These are phyloP conservation scores for Fraxinus xanthoxyloides DNA, from an alignment of 305 asterid genomes.

Conservation along the genomic window DNA sequence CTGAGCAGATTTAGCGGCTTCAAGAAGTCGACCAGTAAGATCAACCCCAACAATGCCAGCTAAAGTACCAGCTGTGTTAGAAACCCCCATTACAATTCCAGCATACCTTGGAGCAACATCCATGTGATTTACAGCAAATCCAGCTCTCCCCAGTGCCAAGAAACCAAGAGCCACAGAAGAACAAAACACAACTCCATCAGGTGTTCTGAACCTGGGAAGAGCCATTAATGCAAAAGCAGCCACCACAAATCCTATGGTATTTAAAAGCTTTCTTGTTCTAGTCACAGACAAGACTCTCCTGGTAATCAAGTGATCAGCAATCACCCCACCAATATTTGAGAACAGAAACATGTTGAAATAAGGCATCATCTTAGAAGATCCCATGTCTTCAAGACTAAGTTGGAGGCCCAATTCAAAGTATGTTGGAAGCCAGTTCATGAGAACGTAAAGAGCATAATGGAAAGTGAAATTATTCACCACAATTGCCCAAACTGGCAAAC, in stretches of 20 bases:
- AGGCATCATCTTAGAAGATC: constrained; percentile 96
- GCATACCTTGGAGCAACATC: constrained; percentile 97
- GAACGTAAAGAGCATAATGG: constrained; percentile 91
- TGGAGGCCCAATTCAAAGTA: constrained; percentile 85
- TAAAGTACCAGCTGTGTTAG: constrained; percentile 93
- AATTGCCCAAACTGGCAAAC: constrained; percentile 89
- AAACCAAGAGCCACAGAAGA: constrained; percentile 91
- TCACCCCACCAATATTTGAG: constrained; percentile 89
- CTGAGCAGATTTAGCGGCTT: constrained; percentile 70
- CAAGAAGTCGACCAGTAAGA: constrained; percentile 90
- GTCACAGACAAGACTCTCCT: constrained; percentile 65
- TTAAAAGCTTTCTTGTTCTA: constrained; percentile 71
- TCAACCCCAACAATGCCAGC: constrained; percentile 95
- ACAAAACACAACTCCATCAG: constrained; percentile 70
- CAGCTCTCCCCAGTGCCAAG: constrained; percentile 97
- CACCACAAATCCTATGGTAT: constrained; percentile 72
- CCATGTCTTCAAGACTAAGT: constrained; percentile 93
- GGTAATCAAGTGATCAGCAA: constrained; percentile 79
- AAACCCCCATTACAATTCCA: constrained; percentile 95
- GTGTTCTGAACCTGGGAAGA: constrained; percentile 74
- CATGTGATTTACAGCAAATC: constrained; percentile 96
- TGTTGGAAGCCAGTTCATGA: constrained; percentile 99
- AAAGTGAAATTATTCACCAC: constrained; percentile 86
- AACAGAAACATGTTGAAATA: constrained; percentile 87
- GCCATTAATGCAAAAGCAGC: constrained; percentile 76